Conservation (phyloP, 306 rosid genomes). For the Casuarina equisetifolia region DNA sequence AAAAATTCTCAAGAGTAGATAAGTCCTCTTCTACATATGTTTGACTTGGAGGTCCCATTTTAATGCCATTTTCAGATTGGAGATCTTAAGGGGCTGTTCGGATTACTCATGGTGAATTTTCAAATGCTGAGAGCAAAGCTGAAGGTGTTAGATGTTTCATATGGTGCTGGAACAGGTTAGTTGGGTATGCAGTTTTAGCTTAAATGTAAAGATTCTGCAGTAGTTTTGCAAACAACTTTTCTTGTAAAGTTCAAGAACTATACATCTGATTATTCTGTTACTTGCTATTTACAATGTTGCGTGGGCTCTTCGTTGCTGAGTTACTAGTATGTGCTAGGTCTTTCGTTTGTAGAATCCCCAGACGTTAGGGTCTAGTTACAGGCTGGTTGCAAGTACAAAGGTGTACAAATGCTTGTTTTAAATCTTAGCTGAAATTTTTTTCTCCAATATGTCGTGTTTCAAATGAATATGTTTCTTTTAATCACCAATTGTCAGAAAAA, state of each 20-base stretch:
- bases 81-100: slow-evolving; percentile 83
- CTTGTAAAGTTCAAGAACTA: background rate
- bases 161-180: slow-evolving; percentile 70
- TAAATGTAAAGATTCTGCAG: slow-evolving; percentile 12
- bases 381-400: background rate
- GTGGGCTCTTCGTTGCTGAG: background rate
- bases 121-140: slow-evolving; percentile 76
- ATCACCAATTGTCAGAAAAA: no score
- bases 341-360: background rate
- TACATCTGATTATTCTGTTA: background rate
- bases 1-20: background rate
- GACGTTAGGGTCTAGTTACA: background rate
- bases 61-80: slow-evolving; percentile 58
- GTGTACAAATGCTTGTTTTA: background rate
- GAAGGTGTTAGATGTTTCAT: slow-evolving; percentile 76
- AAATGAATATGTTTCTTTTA: background rate
- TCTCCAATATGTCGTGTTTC: background rate
- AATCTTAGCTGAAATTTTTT: background rate
- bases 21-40: slow-evolving; percentile 3
- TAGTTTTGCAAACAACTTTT: background rate
- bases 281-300: background rate
- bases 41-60: slow-evolving; percentile 23
- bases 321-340: background rate
- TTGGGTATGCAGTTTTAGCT: background rate
- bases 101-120: slow-evolving; percentile 72